Evolutionary conservation across 441 rosid species (phyloP), one percentile per base, ranked within the genome.

Genomic region (Brassica hybrid): DNA sequence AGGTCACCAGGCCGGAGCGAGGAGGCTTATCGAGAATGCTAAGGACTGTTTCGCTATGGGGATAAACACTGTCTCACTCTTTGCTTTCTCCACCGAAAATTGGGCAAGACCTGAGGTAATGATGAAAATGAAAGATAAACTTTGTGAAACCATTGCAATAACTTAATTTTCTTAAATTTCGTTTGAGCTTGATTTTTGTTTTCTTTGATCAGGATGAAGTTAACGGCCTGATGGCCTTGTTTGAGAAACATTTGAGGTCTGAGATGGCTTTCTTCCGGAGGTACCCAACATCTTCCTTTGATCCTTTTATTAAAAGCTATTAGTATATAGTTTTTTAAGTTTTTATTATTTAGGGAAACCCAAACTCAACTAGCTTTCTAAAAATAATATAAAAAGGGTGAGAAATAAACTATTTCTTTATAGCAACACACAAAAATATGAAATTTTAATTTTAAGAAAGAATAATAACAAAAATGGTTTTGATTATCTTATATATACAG

Each of bases 181-280:
- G 14, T 14, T 48, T 48, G 5, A n/a, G n/a, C 7, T 48, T 2
- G 2, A 18, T 61, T 74, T 66, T 41, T 59, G 30, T 59, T 54
- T 70, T 54, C n/a, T 61, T 61, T 61, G 45, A 63, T 17, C 67
- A 71, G 36, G 76, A 72, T 19, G 87, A 83, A 69, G 81, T 83
- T 72, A 83, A 75, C 8, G 61, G 3, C 27, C 58, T 80, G 58
- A 83, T 85, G 85, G 77, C 82, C 36, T 81, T 83, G 18, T 78
- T 82, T 83, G 56, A 80, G 69, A 82, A 64, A 50, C 38, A 21
- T 71, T 68, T 74, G 4, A 75, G 66, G 63, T 76, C 68, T 43
- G 84, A 57, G 65, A 60, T 78, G 34, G 58, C 81, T 32, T 66
- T 8, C 65, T 66, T 78, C 17, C 69, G 0, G 59, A 72, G 74